A percentile compares a stretch with the other conserved stretches of the same genome.
These are phyloP conservation scores for Phytophthora litchii DNA, from an alignment of 352 stramenopile species.

Conservation along the genomic window DNA sequence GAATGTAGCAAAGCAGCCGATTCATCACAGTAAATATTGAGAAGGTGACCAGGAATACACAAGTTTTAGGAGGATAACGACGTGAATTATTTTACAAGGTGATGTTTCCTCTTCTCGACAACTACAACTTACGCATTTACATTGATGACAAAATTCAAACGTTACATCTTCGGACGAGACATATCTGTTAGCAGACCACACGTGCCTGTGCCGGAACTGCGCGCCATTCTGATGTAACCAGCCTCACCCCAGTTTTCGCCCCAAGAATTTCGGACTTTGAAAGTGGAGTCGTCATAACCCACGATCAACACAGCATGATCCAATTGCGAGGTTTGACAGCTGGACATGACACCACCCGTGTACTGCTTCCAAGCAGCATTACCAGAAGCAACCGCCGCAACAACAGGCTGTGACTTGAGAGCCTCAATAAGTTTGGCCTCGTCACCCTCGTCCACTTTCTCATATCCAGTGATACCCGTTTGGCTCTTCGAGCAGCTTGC, in stretches of 20 bases:
- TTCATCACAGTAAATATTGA: neutral
- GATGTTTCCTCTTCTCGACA: neutral
- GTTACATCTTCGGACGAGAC: conserved; percentile 49
- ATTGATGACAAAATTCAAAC: conserved; percentile 23
- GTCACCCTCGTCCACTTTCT: conserved; percentile 55
- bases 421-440: conserved; percentile 83
- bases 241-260: conserved; percentile 90
- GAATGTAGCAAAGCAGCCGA: neutral
- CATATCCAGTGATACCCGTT: conserved; percentile 55
- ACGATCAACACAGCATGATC: conserved; percentile 97
- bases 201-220: conserved; percentile 60
- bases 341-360: conserved; percentile 85
- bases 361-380: conserved; percentile 97
- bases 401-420: conserved; percentile 92
- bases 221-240: conserved; percentile 89
- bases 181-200: conserved; percentile 57
- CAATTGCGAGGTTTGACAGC: conserved; percentile 80
- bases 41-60: too few species aligned
- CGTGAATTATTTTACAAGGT: conserved; percentile 21
- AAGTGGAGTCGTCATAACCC: conserved; percentile 88
- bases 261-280: conserved; percentile 98
- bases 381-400: conserved; percentile 92
- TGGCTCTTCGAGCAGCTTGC: conserved; percentile 34
- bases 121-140: conserved; percentile 16
- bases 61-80: conserved; percentile 14